A percentile compares a stretch with the other conserved stretches of the same genome.
Conservation (phyloP, 1,284 basidiomycete species). For the Trichosporon inkin region DNA sequence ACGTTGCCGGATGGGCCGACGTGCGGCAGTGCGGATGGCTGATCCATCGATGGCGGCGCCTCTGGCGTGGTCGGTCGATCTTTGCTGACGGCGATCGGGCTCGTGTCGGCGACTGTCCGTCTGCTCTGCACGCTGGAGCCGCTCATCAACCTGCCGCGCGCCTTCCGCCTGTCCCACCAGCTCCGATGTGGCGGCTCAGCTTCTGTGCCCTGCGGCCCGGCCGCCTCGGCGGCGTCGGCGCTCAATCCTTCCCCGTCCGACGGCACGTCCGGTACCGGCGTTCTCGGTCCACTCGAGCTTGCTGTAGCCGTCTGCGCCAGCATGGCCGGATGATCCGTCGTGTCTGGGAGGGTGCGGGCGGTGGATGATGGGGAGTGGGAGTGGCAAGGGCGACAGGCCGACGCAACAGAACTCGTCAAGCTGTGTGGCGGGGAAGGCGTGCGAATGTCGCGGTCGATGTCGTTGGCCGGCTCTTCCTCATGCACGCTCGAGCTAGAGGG, state of each 20-base stretch:
- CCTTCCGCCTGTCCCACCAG: slow-evolving; percentile 22
- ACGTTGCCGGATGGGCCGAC: slow-evolving; percentile 11
- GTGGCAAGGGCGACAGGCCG: slow-evolving; percentile 5
- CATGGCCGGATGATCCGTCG: slow-evolving; percentile 1
- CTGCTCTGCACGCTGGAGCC: slow-evolving; percentile 7
- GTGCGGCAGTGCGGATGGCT: slow-evolving; percentile 1
- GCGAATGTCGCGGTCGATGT: not conserved
- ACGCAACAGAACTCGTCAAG: slow-evolving; percentile 3
- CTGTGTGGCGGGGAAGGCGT: not conserved
- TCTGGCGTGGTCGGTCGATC: slow-evolving; percentile 11
- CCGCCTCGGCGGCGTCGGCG: not conserved
- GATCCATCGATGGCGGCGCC: slow-evolving; percentile 12
- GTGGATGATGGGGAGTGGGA: slow-evolving; percentile 2
- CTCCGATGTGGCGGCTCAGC: not conserved
- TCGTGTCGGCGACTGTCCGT: slow-evolving; percentile 3
- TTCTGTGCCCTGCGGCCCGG: not conserved
- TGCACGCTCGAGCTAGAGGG: slow-evolving; percentile 1
- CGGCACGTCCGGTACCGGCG: slow-evolving; percentile 17
- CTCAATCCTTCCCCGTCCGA: not conserved
- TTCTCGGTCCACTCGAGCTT: slow-evolving; percentile 19
- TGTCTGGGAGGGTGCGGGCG: slow-evolving; percentile 1
- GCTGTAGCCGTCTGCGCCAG: slow-evolving; percentile 11
- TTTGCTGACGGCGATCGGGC: slow-evolving; percentile 9
- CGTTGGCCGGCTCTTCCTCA: not conserved
- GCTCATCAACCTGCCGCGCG: slow-evolving; percentile 12